Base-by-base conservation (phyloP, 306 rosid genomes). In the Rosa rugosa region DNA sequence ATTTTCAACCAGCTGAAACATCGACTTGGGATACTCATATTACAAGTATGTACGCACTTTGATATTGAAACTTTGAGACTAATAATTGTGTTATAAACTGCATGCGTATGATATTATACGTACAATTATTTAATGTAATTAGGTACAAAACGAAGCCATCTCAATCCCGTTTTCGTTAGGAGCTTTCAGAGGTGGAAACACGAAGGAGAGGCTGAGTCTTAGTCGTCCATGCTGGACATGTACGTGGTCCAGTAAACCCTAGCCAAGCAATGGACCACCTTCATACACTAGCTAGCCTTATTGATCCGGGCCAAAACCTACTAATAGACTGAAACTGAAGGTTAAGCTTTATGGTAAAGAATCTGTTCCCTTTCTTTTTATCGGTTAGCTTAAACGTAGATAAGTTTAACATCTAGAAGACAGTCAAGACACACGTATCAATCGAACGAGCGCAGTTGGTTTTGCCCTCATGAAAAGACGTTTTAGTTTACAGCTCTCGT, bases 171-270 rank as follows among this genome's bases (percentile, higher is more conserved):
- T 54, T 17, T 4, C 4, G 66, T 25, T 20, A 23, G 25, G 46
- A 17, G 23, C 71, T 65, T 34, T 38, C 71, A 65, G 40, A 65
- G 71, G 47, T 14, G 45, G 12, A 18, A 40, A 66, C n/a, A 40
- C 47, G 18, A 8, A 66, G 49, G 71, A 66, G 27, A 9, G 11
- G 27, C 8, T 3, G 25, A 4, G 71, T 66, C 71, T 18, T 66
- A 18, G 49, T 66, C 71, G 20, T 40, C 47, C 71, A 38, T 20
- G 47, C 71, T 66, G 49, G 44, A 66, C 27, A 8, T 66, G 8
- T 36, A 36, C 14, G 49, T 66, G 71, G 71, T 66, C 71, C 71
- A 16, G 25, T 66, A 66, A 17, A 66, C 13, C 71, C 23, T 66
- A 38, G 71, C 49, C 47, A 38, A 40, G 8, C 13, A 20, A 66